Base-by-base conservation (phyloP, 306 rosid species). In the Oxytropis ochrocephala region DNA sequence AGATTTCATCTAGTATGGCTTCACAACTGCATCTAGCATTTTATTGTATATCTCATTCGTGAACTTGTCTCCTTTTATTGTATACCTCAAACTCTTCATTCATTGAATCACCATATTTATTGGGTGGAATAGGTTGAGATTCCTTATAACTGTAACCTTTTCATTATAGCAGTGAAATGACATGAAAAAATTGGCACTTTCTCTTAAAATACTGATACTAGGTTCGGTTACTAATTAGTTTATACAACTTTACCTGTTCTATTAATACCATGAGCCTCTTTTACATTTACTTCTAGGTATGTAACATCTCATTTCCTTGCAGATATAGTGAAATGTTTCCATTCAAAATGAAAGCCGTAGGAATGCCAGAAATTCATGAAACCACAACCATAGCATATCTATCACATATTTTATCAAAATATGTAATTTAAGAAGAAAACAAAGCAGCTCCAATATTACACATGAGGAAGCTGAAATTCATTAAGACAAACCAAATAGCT, bases 101-200 rank as follows among this genome's bases (percentile, higher is more conserved):
- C 70, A 43, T 77, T 61, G 10, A 17, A 29, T 64, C 57, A 52
- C 51, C 62, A 64, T 48, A 55, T 36, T 77, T 70, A 42, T 64
- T 38, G 0, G 7, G 32, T 5, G 42, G 3, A 38, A 52, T 70
- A 55, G 62, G 27, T 12, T 46, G 68, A 64, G 56, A 10, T 55
- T 54, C 63, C 39, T 46, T 54, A 32, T 69, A 21, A 16, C 52
- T 42, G 18, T 62, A 21, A 21, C 36, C 36, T 12, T 33, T 11
- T 46, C 29, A 11, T 8, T 7, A 24, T 54, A 47, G 21, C 7
- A 19, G 24, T 47, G 53, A 47, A 16, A 47, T 47, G 52, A 13
- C 21, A 14, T 47, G 18, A 47, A 47, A 13, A 47, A 47, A 14
- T 47, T 14, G 19, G 10, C 3, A 14, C 24, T 47, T 4, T 48